A percentile compares a stretch with the other conserved stretches of the same genome.
phyloP scores from a whole-genome alignment of 371 early-diverging fungal genomes.

The Syncephalastrum racemosum region DNA sequence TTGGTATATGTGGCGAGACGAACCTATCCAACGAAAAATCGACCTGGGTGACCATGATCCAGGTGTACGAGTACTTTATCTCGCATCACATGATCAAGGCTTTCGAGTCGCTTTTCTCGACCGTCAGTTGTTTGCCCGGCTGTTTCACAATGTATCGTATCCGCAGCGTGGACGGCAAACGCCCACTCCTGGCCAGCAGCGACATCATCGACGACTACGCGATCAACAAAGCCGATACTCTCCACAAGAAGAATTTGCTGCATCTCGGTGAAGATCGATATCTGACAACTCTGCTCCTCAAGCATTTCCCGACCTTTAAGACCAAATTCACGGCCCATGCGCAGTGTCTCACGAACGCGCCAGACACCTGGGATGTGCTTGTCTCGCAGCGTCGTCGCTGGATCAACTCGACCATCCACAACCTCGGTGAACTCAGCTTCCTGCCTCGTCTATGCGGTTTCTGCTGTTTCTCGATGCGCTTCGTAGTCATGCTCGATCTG shows the following conservation, averaged over 20 bases:
- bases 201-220: constrained; percentile 92
- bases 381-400: constrained; percentile 97
- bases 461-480: constrained; percentile 99
- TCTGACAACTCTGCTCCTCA: constrained; percentile 97
- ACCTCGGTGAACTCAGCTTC: constrained; percentile 88
- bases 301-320: constrained; percentile 96
- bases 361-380: constrained; percentile 92
- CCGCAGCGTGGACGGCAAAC: constrained; percentile 73
- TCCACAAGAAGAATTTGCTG: constrained; percentile 94
- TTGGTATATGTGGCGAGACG: constrained; percentile 96
- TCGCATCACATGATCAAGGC: constrained; percentile 98
- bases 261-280: too few species aligned
- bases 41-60: constrained; percentile 98
- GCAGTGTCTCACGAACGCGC: constrained; percentile 94
- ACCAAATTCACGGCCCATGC: constrained; percentile 96
- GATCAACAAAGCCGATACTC: constrained; percentile 92
- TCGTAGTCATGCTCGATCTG: constrained; percentile 93
- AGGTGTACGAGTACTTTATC: constrained; percentile 99
- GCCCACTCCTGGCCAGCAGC: constrained; percentile 88
- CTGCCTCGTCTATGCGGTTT: constrained; percentile 94
- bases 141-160: constrained; percentile 97
- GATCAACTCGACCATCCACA: constrained; percentile 98
- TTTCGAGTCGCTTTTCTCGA: constrained; percentile 99
- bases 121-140: constrained; percentile 96
- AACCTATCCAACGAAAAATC: constrained; percentile 84